Percentiles rank a stretch among this genome's conserved stretches.
Evolutionary conservation across 192 early-diverging fungal species (phyloP).

Genomic region (Rhizophagus sp.): DNA sequence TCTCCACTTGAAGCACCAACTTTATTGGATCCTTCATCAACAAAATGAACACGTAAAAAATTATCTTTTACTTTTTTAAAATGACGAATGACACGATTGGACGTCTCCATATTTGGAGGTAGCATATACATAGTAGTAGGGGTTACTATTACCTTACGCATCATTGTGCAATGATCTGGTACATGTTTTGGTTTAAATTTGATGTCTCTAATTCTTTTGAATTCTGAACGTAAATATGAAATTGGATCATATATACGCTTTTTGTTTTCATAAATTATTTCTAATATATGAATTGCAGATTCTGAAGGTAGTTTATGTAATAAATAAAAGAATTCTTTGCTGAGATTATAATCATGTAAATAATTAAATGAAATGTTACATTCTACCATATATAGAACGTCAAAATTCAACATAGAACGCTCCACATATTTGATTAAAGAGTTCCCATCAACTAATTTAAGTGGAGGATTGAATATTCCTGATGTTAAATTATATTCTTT

Average conservation of each 20-base stretch:
- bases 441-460: neutral
- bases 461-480: neutral
- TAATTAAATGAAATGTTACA: conserved; percentile 39
- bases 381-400: conserved; percentile 51
- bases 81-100: conserved; percentile 70
- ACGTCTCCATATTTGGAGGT: conserved; percentile 63
- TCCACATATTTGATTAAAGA: conserved; percentile 15
- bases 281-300: conserved; percentile 39
- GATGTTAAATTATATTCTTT: conserved; percentile 34
- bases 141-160: conserved; percentile 62
- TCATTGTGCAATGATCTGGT: conserved; percentile 47
- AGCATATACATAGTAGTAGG: conserved; percentile 65
- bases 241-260: conserved; percentile 44
- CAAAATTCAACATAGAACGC: conserved; percentile 31
- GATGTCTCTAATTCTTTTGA: conserved; percentile 4
- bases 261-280: conserved; percentile 30
- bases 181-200: conserved; percentile 31
- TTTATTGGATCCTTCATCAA: conserved; percentile 56
- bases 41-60: conserved; percentile 71
- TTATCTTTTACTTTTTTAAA: conserved; percentile 48
- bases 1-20: conserved; percentile 34
- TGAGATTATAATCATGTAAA: conserved; percentile 47
- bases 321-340: conserved; percentile 35
- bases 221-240: conserved; percentile 30
- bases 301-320: conserved; percentile 8